Base-by-base conservation (phyloP, 106 monocot species). In the Chionographis japonica region DNA sequence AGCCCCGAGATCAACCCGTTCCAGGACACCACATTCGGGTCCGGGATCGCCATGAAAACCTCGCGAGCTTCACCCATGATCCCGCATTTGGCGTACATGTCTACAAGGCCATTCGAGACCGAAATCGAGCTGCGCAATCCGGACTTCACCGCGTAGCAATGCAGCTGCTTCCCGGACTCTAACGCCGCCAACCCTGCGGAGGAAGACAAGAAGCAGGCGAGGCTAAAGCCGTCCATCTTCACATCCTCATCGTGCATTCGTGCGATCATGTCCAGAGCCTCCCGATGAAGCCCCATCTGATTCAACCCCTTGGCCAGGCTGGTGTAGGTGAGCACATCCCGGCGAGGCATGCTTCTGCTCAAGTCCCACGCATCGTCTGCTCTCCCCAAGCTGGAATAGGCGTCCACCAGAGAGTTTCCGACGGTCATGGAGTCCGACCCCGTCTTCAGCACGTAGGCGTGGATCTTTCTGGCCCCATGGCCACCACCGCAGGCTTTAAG, bases 11-110 rank as follows among this genome's bases (percentile, higher is more conserved):
- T 86, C 27, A 95, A 67, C 9, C 81, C 75, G 66, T 95, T 95
- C 91, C 91, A 95, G 19, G 95, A 88, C 37, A 91, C 91, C 54
- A 88, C 66, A 68, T 88, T 95, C 6, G 95, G 95, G n/a, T 74
- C 58, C 39, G 43, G 38, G 35, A 88, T 86, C 13, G 16, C 43
- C 60, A 12, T 41, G 61, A 95, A 95, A 12, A 80, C 70, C 10
- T 15, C 51, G 8, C 52, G 68, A 54, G 91, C 85, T 56, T 91
- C 88, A 2, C 61, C 50, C 2, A 81, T 69, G 49, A 70, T 68
- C 62, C 87, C 90, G 61, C 91, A 86, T 86, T 88, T 91, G 69
- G 86, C 73, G 60, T 95, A 91, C 88, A 91, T 83, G 61, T 88
- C 86, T 16, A 95, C 54, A 18, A 95, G 86, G 36, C 88, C 86